These are phyloP conservation scores for Tulasnella sp. DNA, from an alignment of 768 basidiomycete species.

Conservation along the genomic window DNA sequence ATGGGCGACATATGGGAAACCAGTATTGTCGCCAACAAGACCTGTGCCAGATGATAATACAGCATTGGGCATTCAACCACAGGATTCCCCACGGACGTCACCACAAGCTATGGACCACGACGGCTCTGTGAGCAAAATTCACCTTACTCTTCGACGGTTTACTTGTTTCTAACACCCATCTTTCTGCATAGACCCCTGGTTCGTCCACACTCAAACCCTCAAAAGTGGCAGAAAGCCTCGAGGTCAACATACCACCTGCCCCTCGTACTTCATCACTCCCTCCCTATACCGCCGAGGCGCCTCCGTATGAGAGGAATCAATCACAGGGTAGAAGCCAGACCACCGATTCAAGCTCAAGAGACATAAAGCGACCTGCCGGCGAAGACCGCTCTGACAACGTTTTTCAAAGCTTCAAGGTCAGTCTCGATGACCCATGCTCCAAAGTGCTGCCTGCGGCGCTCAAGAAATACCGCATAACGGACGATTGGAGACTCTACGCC, in stretches of 20 bases:
- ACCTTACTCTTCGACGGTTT: not conserved
- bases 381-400: constrained; percentile 12
- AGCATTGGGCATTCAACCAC: constrained; percentile 2
- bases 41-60: constrained; percentile 34
- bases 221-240: not conserved
- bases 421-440: constrained; percentile 95
- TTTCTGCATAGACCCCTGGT: not conserved
- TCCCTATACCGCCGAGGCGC: not conserved
- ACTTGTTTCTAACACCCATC: not conserved
- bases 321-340: not conserved
- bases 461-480: constrained; percentile 98
- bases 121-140: constrained; percentile 18
- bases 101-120: constrained; percentile 73
- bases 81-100: constrained; percentile 68
- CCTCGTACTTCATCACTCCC: not conserved
- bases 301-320: not conserved
- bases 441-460: constrained; percentile 95
- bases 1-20: constrained; percentile 74
- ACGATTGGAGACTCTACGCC: constrained; percentile 98
- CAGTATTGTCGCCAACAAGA: constrained; percentile 72
- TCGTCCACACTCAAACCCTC: constrained; percentile 1
- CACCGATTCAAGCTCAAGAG: not conserved
- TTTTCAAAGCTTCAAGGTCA: constrained; percentile 92
- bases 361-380: not conserved
- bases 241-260: not conserved